Percentiles rank a stretch among this genome's conserved stretches.
Conservation (phyloP, 179 eudicot species). For the Heliamphora pulchella region DNA sequence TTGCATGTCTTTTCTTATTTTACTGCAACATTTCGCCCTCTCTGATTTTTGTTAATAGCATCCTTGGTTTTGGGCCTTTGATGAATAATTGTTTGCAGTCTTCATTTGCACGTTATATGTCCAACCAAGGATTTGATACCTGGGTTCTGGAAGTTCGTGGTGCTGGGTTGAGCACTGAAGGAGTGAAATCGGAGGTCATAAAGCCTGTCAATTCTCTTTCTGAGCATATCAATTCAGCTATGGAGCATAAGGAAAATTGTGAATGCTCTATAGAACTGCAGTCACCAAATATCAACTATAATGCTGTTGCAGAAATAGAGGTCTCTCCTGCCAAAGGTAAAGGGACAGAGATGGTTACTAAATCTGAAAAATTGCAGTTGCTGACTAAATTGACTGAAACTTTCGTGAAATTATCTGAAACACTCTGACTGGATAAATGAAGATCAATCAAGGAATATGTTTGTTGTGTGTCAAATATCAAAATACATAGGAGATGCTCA, state of each 20-base stretch:
- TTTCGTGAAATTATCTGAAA: conserved; percentile 17
- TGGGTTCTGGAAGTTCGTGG: conserved; percentile 77
- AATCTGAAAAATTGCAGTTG: conserved; percentile 16
- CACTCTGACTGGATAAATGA: conserved; percentile 16
- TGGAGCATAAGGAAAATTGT: conserved; percentile 7
- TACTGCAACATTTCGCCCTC: neutral
- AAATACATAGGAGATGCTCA: conserved; percentile 6
- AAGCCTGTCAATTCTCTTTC: conserved; percentile 39
- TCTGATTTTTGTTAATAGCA: neutral
- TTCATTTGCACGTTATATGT: conserved; percentile 66
- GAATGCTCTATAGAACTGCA: neutral
- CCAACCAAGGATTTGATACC: conserved; percentile 66
- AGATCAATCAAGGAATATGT: conserved; percentile 19
- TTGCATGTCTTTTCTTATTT: neutral
- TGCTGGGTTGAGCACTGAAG: conserved; percentile 59
- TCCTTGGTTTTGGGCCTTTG: conserved; percentile 8
- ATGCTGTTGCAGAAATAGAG: conserved; percentile 11
- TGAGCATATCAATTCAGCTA: conserved; percentile 18
- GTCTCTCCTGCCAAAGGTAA: neutral
- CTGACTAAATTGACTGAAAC: conserved; percentile 16
- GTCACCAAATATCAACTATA: neutral
- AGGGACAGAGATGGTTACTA: neutral
- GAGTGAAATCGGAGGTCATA: conserved; percentile 28
- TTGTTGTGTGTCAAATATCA: neutral
- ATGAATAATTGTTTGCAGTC: conserved; percentile 33